These are phyloP conservation scores for Hypoxylon cercidicola DNA, from an alignment of 495 filamentous ascomycete species.

Conservation along the genomic window DNA sequence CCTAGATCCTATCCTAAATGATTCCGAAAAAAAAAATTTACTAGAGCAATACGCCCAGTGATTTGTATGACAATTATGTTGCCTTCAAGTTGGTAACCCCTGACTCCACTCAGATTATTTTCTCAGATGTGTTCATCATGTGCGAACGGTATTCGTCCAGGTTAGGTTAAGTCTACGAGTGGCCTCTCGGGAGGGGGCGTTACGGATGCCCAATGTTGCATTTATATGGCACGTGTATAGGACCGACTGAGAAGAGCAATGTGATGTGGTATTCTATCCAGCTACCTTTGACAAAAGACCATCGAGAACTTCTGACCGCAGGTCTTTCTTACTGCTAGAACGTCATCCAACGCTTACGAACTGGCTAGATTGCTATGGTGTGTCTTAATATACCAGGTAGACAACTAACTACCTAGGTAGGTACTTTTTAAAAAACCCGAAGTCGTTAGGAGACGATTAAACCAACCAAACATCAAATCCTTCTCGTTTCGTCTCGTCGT, in stretches of 20 bases:
- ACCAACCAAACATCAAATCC: constrained; percentile 17
- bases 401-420: neutral
- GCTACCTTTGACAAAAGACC: neutral
- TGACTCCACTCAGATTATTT: constrained; percentile 1
- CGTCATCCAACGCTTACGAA: neutral
- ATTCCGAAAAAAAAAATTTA: neutral
- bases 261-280: neutral
- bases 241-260: constrained; percentile 16
- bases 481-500: constrained; percentile 18
- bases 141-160: neutral
- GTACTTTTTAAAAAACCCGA: too few relatives aligned
- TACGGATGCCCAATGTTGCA: constrained; percentile 1
- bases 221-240: constrained; percentile 6
- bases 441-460: neutral
- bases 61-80: constrained; percentile 14
- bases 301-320: neutral
- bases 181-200: neutral
- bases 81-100: neutral
- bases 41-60: neutral
- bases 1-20: neutral
- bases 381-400: neutral
- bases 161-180: constrained; percentile 1
- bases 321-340: constrained; percentile 3
- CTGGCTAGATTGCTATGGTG: too few relatives aligned
- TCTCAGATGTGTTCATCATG: neutral